phyloP scores from a whole-genome alignment of 2,329 filamentous ascomycete species.

The Albophoma yamanashiensis region DNA sequence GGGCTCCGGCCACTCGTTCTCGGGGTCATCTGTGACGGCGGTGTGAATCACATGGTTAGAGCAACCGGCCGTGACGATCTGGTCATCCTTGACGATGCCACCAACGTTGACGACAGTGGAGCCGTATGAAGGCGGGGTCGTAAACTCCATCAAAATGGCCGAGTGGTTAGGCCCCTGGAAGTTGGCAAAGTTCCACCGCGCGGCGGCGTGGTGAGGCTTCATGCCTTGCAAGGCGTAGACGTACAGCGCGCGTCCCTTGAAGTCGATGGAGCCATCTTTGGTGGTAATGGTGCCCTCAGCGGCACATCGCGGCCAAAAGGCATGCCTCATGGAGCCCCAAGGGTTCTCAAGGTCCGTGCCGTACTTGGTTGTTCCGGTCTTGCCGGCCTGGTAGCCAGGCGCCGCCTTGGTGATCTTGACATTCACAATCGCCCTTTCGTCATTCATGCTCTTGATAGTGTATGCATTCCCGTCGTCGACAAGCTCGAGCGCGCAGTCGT shows the following conservation, averaged over 20 bases:
- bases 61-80: slow-evolving; percentile 65
- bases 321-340: slow-evolving; percentile 87
- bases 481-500: slow-evolving; percentile 75
- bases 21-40: slow-evolving; percentile 56
- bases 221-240: slow-evolving; percentile 87
- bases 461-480: slow-evolving; percentile 76
- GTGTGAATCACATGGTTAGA: slow-evolving; percentile 58
- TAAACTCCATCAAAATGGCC: slow-evolving; percentile 91
- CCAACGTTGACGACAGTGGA: slow-evolving; percentile 75
- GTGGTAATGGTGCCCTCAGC: slow-evolving; percentile 79
- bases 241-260: slow-evolving; percentile 71
- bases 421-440: slow-evolving; percentile 73
- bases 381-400: slow-evolving; percentile 77
- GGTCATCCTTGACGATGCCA: slow-evolving; percentile 68
- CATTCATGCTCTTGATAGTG: slow-evolving; percentile 82
- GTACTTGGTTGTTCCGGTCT: slow-evolving; percentile 73
- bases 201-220: slow-evolving; percentile 95
- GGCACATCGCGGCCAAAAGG: slow-evolving; percentile 84
- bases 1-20: slow-evolving; percentile 86
- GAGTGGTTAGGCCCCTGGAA: slow-evolving; percentile 84
- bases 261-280: slow-evolving; percentile 67
- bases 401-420: slow-evolving; percentile 65
- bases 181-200: slow-evolving; percentile 85
- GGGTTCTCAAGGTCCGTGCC: slow-evolving; percentile 78
- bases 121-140: slow-evolving; percentile 86